phyloP scores from a whole-genome alignment of 2,329 filamentous ascomycete genomes.

The Colletotrichum cuscutae region DNA sequence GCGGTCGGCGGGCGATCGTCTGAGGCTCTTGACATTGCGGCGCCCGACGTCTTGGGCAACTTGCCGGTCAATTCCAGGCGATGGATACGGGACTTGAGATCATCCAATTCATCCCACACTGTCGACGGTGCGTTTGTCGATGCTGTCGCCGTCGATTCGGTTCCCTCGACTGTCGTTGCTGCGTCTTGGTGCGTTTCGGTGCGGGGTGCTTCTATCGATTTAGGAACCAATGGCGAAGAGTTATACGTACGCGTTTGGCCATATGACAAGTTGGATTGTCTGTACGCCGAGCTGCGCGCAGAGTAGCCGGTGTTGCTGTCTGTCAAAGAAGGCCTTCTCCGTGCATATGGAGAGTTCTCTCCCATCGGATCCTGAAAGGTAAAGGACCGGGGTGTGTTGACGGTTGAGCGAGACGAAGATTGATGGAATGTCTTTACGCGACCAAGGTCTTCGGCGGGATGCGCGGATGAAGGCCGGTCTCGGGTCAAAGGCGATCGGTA shows the following conservation, averaged over 20 bases:
- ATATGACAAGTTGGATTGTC: conserved; percentile 49
- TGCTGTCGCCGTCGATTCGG: conserved; percentile 84
- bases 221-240: conserved; percentile 69
- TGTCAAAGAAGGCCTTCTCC: conserved; percentile 58
- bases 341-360: conserved; percentile 38
- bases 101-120: conserved; percentile 97
- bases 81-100: conserved; percentile 91
- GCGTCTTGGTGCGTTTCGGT: conserved; percentile 47
- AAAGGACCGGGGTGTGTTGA: conserved; percentile 60
- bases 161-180: conserved; percentile 69
- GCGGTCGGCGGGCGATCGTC: conserved; percentile 90
- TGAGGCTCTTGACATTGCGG: conserved; percentile 78
- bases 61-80: conserved; percentile 92
- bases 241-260: conserved; percentile 60
- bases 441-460: conserved; percentile 49
- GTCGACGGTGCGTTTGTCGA: conserved; percentile 92
- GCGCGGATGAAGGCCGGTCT: conserved; percentile 54
- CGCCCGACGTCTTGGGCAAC: conserved; percentile 82
- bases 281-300: conserved; percentile 56
- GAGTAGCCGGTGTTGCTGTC: conserved; percentile 54
- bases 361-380: conserved; percentile 55
- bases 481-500: conserved; percentile 52
- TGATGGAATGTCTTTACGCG: conserved; percentile 45
- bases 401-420: conserved; percentile 49
- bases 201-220: conserved; percentile 49